phyloP scores from a whole-genome alignment of 371 early-diverging fungal species.

The Zopfochytrium polystomum region DNA sequence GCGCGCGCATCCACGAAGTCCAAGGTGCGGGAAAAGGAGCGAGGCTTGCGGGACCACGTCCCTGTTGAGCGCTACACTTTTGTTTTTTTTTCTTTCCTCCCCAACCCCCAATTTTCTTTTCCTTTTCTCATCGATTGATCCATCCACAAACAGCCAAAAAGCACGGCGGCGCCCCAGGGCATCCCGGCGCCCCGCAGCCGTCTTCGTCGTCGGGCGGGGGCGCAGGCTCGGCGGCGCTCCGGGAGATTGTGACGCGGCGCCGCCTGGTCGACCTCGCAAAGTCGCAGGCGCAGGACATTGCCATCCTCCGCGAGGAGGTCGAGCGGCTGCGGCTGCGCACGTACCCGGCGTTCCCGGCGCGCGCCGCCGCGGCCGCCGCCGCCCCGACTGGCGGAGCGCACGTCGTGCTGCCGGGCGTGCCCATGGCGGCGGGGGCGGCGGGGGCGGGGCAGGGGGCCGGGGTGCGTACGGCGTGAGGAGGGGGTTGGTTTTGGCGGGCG shows the following conservation, averaged over 20 bases:
- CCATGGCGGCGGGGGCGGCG: too few species aligned
- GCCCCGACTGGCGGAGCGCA: too few species aligned
- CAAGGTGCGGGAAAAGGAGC: conserved; percentile 24
- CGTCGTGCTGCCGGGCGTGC: too few species aligned
- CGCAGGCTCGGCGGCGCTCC: too few species aligned
- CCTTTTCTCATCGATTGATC: background rate
- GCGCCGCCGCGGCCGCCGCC: too few species aligned
- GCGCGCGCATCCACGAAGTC: conserved; percentile 35
- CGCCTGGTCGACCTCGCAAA: conserved; percentile 54
- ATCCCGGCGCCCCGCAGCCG: too few species aligned
- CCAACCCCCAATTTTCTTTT: background rate
- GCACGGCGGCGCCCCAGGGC: background rate
- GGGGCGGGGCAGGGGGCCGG: too few species aligned
- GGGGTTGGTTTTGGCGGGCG: too few species aligned
- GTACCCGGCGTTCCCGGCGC: conserved; percentile 52
- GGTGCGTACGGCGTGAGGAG: too few species aligned
- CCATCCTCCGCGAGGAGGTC: conserved; percentile 52
- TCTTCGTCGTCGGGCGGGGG: too few species aligned
- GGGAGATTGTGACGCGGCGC: conserved; percentile 48
- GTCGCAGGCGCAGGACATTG: conserved; percentile 55
- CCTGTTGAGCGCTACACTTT: too few species aligned
- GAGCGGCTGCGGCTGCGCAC: conserved; percentile 52
- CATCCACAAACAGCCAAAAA: conserved; percentile 15
- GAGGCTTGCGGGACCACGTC: too few species aligned
- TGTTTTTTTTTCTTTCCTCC: background rate